Conservation (phyloP, 2,329 filamentous ascomycete genomes). For the Ceratocystis colombiana region DNA sequence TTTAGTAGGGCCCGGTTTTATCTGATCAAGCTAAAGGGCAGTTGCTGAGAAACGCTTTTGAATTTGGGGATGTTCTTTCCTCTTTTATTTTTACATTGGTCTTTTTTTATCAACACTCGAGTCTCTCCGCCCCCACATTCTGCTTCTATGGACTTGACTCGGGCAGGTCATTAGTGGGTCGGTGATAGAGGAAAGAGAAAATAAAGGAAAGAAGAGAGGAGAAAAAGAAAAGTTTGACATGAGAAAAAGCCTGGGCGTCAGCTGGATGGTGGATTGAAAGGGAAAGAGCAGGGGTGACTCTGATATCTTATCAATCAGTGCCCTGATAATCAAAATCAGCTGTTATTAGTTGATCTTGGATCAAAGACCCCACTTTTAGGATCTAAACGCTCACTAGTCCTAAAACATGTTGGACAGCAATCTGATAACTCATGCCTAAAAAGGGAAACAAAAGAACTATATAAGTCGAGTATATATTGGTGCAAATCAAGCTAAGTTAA, state of each 20-base stretch:
- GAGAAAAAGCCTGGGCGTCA: neutral
- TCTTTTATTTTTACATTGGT: neutral
- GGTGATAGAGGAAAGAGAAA: neutral
- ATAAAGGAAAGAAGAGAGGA: neutral
- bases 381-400: neutral
- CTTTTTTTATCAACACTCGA: neutral
- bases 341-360: conserved; percentile 1
- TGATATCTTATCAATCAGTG: conserved; percentile 12
- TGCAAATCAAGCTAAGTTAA: neutral
- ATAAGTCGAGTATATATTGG: neutral
- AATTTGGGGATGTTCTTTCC: neutral
- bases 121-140: neutral
- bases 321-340: conserved; percentile 7
- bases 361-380: neutral
- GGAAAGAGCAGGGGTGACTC: neutral
- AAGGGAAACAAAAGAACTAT: conserved; percentile 1
- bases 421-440: conserved; percentile 14
- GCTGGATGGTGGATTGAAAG: neutral
- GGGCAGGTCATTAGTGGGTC: neutral
- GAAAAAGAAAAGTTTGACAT: neutral
- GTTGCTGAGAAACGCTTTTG: neutral
- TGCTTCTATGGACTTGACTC: neutral
- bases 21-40: conserved; percentile 4
- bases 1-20: neutral
- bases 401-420: neutral